Conservation (phyloP, 495 filamentous ascomycete genomes). For the Rhizodiscina lignyota region DNA sequence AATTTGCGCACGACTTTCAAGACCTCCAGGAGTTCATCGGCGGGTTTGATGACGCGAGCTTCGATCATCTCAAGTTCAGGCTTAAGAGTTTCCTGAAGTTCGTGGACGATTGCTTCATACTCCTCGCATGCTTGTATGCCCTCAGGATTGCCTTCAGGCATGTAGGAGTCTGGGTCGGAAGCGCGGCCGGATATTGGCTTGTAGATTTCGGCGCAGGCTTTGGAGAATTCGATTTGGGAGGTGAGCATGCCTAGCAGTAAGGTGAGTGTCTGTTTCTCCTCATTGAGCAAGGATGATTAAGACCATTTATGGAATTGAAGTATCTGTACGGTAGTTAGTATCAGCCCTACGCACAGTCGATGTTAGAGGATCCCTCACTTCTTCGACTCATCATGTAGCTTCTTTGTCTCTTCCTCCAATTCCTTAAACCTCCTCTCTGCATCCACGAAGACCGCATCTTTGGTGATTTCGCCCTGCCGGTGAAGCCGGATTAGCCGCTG, state of each 20-base stretch:
- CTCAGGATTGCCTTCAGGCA: constrained; percentile 74
- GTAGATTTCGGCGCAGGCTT: constrained; percentile 90
- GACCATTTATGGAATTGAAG: constrained; percentile 89
- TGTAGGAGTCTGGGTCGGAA: constrained; percentile 76
- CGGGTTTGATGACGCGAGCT: constrained; percentile 76
- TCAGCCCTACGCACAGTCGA: not conserved
- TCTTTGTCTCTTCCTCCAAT: constrained; percentile 87
- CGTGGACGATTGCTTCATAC: constrained; percentile 81
- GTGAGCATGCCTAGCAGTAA: constrained; percentile 69
- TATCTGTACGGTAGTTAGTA: too few relatives aligned
- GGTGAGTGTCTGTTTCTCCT: too few relatives aligned
- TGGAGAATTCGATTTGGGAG: constrained; percentile 97
- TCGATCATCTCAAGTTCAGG: constrained; percentile 98
- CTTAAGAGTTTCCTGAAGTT: constrained; percentile 70
- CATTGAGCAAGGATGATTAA: too few relatives aligned
- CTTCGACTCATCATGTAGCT: constrained; percentile 83
- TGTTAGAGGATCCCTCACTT: constrained; percentile 33
- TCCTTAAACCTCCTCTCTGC: constrained; percentile 89
- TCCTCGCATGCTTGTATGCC: constrained; percentile 93
- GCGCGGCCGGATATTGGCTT: constrained; percentile 93
- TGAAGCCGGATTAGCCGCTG: constrained; percentile 2
- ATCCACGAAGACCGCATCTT: constrained; percentile 88
- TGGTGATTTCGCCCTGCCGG: constrained; percentile 61
- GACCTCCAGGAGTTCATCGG: constrained; percentile 83
- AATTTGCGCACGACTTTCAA: constrained; percentile 90